Percentiles rank a stretch among this genome's conserved stretches.
These are phyloP conservation scores for Fusarium verticillioides DNA, from an alignment of 2,329 filamentous ascomycete species.

Conservation along the genomic window DNA sequence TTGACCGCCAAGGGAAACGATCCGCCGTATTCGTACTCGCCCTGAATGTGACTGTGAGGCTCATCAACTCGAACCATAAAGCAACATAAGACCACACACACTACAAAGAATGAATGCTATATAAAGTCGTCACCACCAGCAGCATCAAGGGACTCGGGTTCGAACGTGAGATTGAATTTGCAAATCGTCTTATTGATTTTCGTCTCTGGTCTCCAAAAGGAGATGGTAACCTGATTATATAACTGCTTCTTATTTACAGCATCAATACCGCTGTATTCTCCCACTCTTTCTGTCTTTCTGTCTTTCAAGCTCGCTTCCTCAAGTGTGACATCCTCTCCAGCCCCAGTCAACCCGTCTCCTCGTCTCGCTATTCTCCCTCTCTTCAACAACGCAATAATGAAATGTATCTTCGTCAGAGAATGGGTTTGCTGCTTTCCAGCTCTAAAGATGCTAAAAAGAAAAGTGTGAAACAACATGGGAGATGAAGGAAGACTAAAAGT, in stretches of 20 bases:
- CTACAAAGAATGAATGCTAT: not conserved
- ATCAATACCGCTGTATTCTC: slow-evolving; percentile 7
- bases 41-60: not conserved
- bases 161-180: slow-evolving; percentile 6
- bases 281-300: not conserved
- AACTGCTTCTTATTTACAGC: slow-evolving; percentile 40
- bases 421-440: slow-evolving; percentile 44
- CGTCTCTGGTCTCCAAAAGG: slow-evolving; percentile 43
- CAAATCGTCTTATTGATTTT: slow-evolving; percentile 40
- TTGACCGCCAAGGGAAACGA: slow-evolving; percentile 10
- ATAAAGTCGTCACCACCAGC: not conserved
- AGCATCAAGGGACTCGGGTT: not conserved
- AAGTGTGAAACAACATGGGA: slow-evolving; percentile 38
- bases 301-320: slow-evolving; percentile 21
- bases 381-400: slow-evolving; percentile 32
- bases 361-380: not conserved
- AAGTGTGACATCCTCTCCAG: not conserved
- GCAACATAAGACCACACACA: not conserved
- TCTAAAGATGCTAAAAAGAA: slow-evolving; percentile 45
- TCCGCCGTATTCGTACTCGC: slow-evolving; percentile 43
- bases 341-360: not conserved
- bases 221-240: slow-evolving; percentile 45
- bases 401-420: slow-evolving; percentile 44
- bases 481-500: slow-evolving; percentile 37
- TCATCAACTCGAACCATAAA: slow-evolving; percentile 5